phyloP scores from a whole-genome alignment of 2,329 filamentous ascomycete genomes.

The Domatiomyces catenatus region DNA sequence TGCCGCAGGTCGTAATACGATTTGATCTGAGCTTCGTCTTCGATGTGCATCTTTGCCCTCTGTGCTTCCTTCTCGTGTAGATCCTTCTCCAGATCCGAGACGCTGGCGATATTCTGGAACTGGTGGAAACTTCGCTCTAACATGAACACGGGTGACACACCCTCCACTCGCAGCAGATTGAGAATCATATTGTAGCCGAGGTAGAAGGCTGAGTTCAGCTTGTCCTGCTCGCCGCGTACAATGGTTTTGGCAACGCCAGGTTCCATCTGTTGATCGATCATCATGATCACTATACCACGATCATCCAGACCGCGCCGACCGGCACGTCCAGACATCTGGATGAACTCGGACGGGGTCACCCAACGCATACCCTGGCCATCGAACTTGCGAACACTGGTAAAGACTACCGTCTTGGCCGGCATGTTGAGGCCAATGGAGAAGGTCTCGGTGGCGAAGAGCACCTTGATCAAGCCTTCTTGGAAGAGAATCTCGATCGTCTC shows the following conservation, averaged over 20 bases:
- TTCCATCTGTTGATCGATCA: conserved; percentile 95
- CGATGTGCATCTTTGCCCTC: conserved; percentile 56
- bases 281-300: conserved; percentile 98
- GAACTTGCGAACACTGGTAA: conserved; percentile 90
- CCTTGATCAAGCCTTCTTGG: conserved; percentile 95
- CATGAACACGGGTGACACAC: conserved; percentile 98
- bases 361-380: conserved; percentile 69
- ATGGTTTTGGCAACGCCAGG: conserved; percentile 87
- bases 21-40: conserved; percentile 75
- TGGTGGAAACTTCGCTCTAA: conserved; percentile 96
- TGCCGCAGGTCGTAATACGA: conserved; percentile 87
- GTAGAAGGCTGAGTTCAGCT: conserved; percentile 93
- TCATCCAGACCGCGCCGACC: conserved; percentile 95
- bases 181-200: conserved; percentile 99
- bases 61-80: conserved; percentile 63
- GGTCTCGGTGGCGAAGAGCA: conserved; percentile 92
- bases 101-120: conserved; percentile 87
- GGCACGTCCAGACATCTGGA: conserved; percentile 96
- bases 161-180: conserved; percentile 91
- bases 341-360: conserved; percentile 87
- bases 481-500: conserved; percentile 98
- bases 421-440: conserved; percentile 98
- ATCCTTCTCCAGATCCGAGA: conserved; percentile 69
- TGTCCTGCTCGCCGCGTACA: conserved; percentile 90
- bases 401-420: conserved; percentile 98